Conservation (phyloP, 2,329 filamentous ascomycete genomes). For the Ampelomyces quisqualis region DNA sequence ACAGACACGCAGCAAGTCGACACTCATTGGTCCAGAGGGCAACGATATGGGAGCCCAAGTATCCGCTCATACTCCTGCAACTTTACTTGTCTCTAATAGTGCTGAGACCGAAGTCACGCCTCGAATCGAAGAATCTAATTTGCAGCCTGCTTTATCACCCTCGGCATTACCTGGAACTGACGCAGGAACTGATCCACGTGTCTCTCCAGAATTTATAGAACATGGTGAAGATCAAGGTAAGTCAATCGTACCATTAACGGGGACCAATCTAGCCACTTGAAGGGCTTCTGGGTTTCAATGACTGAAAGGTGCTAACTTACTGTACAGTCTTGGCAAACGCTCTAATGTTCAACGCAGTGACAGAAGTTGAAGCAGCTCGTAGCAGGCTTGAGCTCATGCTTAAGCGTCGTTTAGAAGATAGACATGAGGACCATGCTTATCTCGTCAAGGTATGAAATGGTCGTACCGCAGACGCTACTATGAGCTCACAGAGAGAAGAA, state of each 20-base stretch:
- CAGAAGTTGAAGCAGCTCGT: conserved; percentile 10
- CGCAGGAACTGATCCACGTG: not conserved
- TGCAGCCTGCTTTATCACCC: no score
- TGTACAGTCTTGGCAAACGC: no score
- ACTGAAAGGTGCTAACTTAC: no score
- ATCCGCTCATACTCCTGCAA: not conserved
- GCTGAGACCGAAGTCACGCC: no score
- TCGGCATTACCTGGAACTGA: no score
- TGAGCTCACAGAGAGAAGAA: conserved; percentile 6
- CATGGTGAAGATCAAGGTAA: not conserved
- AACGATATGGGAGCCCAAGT: conserved; percentile 1
- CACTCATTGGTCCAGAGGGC: not conserved
- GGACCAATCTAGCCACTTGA: not conserved
- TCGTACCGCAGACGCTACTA: no score
- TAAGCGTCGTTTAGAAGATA: conserved; percentile 12
- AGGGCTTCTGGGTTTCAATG: no score
- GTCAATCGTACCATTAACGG: not conserved
- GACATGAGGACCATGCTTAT: conserved; percentile 20
- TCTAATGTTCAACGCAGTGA: not conserved
- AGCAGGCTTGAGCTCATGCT: conserved; percentile 14
- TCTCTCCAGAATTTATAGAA: not conserved
- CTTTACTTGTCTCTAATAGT: not conserved
- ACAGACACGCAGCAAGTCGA: not conserved
- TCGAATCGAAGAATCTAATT: no score
- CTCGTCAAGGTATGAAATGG: conserved; percentile 10